Evolutionary conservation across 1,284 basidiomycete species (phyloP), one percentile per base, ranked within the genome.

Genomic region (Lentinula novae-zelandiae): DNA sequence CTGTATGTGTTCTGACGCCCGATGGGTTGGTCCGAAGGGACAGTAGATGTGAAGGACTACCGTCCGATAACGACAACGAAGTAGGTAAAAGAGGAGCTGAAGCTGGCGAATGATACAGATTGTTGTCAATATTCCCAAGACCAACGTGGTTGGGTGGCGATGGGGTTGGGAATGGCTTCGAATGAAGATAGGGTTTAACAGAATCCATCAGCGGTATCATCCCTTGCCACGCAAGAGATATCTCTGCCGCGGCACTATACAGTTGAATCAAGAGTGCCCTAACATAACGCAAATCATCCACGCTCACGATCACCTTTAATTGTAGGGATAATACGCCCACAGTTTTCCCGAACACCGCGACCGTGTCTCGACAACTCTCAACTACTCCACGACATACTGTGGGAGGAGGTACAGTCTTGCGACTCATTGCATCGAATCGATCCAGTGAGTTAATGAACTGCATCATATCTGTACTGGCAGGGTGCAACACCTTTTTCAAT

Each of bases 391-490:
- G 85, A 66, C 96, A 94, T 20, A 94, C 80, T 0, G 82, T 74
- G 2, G 93, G 85, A 0, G 92, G 83, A 7, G 90, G 88, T 10
- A 85, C 73, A 3, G 80, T 79, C 63, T 87, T 84, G 63, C 90
- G 83, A 58, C 92, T 90, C 66, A 88, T 83, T 1, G 89, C 83
- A 72, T 99, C 97, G 73, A 98, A 98, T 17, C 90, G 88, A 72
- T 98, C 97, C 50, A 99, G 82, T 0, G 93, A 87, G 62, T 88
- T 85, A 71, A 98, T 97, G 12, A 99, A 80, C 61, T 88, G 86
- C 60, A 85, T 82, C 81, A 98, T 91, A 66, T 93, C 93, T 53
- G 80, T 76, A 68, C 88, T 90, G 0, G 95, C 94, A 6, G 94
- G 90, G 66, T 93, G 90, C 62, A 96, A 83, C 22, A 96, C 90